These are phyloP conservation scores for Bombardia bombarda DNA, from an alignment of 495 filamentous ascomycete genomes.

Conservation along the genomic window DNA sequence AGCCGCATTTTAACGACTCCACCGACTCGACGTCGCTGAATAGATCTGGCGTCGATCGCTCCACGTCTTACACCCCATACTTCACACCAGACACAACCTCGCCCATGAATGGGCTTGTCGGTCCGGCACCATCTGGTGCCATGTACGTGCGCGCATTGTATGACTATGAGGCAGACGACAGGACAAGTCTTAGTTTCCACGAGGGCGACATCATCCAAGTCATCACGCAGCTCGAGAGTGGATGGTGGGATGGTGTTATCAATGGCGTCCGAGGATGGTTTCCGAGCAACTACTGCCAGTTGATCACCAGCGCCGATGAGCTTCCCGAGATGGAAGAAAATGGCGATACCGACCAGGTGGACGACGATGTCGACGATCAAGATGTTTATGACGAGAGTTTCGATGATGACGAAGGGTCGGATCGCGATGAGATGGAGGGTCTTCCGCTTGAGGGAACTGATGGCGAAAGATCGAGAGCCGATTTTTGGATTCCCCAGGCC, in stretches of 20 bases:
- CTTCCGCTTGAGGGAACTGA: conserved; percentile 63
- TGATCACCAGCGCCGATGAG: conserved; percentile 69
- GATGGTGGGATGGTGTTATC: conserved; percentile 99
- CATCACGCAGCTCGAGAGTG: conserved; percentile 92
- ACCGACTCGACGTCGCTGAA: conserved; percentile 29
- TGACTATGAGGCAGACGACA: conserved; percentile 94
- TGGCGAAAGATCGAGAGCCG: conserved; percentile 73
- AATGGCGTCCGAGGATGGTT: conserved; percentile 94
- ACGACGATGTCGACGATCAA: conserved; percentile 56
- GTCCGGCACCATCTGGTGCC: conserved; percentile 62
- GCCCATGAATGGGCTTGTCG: conserved; percentile 63
- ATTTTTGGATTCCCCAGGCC: conserved; percentile 97
- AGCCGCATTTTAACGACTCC: conserved; percentile 22
- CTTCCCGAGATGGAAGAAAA: conserved; percentile 47
- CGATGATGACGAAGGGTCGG: conserved; percentile 24
- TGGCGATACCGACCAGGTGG: conserved; percentile 59
- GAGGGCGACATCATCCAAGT: conserved; percentile 96
- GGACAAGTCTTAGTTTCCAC: conserved; percentile 90
- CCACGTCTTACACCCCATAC: conserved; percentile 17
- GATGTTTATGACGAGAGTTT: conserved; percentile 33
- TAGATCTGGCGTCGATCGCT: conserved; percentile 28
- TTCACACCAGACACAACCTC: conserved; percentile 14
- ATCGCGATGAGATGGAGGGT: conserved; percentile 43
- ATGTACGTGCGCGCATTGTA: conserved; percentile 95
- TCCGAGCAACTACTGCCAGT: conserved; percentile 94